Percentiles rank a stretch among this genome's conserved stretches.
Conservation (phyloP, 495 filamentous ascomycete species). For the Pseudoneurospora amorphoporcata region DNA sequence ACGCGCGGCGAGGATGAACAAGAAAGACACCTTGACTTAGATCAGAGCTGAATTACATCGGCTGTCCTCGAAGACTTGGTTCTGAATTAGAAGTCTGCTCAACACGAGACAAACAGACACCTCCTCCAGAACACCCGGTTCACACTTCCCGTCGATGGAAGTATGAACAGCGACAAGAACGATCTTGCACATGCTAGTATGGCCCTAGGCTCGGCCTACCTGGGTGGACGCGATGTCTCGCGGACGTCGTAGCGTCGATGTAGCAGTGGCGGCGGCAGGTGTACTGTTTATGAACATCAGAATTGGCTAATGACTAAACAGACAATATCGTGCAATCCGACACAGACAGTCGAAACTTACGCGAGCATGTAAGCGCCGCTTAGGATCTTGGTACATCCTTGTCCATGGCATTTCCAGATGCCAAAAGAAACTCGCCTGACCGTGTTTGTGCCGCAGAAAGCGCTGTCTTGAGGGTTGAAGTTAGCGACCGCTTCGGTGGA, state of each 20-base stretch:
- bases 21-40: background rate
- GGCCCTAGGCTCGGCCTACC: background rate
- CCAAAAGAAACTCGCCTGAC: conserved; percentile 81
- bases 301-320: conserved; percentile 1
- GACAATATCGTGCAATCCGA: conserved; percentile 6
- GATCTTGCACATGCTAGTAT: background rate
- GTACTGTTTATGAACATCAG: conserved; percentile 43
- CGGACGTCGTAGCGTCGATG: conserved; percentile 87
- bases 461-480: conserved; percentile 1
- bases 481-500: background rate
- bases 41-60: background rate
- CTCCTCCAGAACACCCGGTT: background rate
- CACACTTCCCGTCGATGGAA: background rate
- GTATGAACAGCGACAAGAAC: background rate
- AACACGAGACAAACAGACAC: background rate
- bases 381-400: conserved; percentile 64
- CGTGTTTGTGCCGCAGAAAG: conserved; percentile 81
- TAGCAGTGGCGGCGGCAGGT: conserved; percentile 76
- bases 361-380: conserved; percentile 86
- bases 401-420: conserved; percentile 78
- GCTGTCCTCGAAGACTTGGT: background rate
- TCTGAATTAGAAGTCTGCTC: background rate
- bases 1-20: background rate
- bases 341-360: conserved; percentile 45
- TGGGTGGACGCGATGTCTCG: conserved; percentile 55